Evolutionary conservation across 805 yeast species (phyloP).

Genomic region (Saccharomycopsis sp.): DNA sequence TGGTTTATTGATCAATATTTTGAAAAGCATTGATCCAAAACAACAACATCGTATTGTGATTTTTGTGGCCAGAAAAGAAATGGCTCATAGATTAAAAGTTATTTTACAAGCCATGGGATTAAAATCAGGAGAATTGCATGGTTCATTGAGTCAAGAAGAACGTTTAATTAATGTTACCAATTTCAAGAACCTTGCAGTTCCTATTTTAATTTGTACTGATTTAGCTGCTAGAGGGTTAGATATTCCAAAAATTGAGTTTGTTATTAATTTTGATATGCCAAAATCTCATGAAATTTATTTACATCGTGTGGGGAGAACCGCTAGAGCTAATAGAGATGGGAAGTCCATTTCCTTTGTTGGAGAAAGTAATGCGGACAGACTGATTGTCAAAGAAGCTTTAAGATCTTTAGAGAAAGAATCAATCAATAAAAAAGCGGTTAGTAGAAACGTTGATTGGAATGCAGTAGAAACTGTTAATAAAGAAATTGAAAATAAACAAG

Average conservation of each 20-base stretch:
- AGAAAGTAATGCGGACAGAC: slow-evolving; percentile 77
- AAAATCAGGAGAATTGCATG: slow-evolving; percentile 73
- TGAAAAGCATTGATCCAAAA: slow-evolving; percentile 53
- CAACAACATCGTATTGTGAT: slow-evolving; percentile 71
- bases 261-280: slow-evolving; percentile 94
- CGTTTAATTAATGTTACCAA: slow-evolving; percentile 76
- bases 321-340: slow-evolving; percentile 98
- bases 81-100: slow-evolving; percentile 79
- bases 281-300: slow-evolving; percentile 81
- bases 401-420: slow-evolving; percentile 17
- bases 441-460: slow-evolving; percentile 85
- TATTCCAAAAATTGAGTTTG: slow-evolving; percentile 95
- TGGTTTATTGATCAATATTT: slow-evolving; percentile 63
- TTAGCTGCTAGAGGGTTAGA: slow-evolving; percentile 98
- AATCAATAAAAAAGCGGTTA: slow-evolving; percentile 54
- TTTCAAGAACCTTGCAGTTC: slow-evolving; percentile 74
- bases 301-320: slow-evolving; percentile 98
- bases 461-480: slow-evolving; percentile 62
- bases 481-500: slow-evolving; percentile 48
- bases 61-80: slow-evolving; percentile 84
- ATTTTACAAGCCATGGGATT: slow-evolving; percentile 64
- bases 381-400: slow-evolving; percentile 84
- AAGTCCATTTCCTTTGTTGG: slow-evolving; percentile 89
- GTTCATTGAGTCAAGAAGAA: slow-evolving; percentile 83
- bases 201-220: slow-evolving; percentile 91